Evolutionary conservation across 2,329 filamentous ascomycete genomes (phyloP).

Genomic region (Cadophora sp.): DNA sequence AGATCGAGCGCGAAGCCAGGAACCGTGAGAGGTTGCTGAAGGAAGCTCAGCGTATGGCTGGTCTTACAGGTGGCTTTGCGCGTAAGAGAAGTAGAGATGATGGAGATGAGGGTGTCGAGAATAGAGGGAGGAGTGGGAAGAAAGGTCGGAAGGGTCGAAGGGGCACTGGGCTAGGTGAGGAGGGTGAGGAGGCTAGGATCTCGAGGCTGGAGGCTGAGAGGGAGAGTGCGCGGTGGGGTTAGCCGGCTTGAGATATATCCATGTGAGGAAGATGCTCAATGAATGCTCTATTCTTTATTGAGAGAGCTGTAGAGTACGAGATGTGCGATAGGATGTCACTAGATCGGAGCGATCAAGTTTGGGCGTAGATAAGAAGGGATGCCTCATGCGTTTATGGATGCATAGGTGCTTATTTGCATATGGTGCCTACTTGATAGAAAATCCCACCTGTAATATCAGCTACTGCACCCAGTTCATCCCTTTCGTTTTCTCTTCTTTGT

Average conservation of each 20-base stretch:
- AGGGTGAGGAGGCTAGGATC: constrained; percentile 45
- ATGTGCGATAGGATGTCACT: constrained; percentile 7
- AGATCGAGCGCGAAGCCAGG: constrained; percentile 71
- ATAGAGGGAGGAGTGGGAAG: constrained; percentile 51
- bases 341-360: not conserved
- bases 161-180: constrained; percentile 34
- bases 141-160: constrained; percentile 54
- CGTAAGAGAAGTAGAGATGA: constrained; percentile 57
- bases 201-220: constrained; percentile 63
- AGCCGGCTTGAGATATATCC: not conserved
- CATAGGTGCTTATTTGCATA: not conserved
- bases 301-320: not conserved
- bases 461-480: not conserved
- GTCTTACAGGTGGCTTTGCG: constrained; percentile 49
- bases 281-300: not conserved
- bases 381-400: not conserved
- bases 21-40: constrained; percentile 71
- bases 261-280: not conserved
- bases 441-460: constrained; percentile 4
- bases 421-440: not conserved
- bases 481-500: not conserved
- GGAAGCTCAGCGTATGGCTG: constrained; percentile 70
- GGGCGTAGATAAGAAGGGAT: not conserved
- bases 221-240: constrained; percentile 52
- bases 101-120: constrained; percentile 52